A percentile compares a stretch with the other conserved stretches of the same genome.
Evolutionary conservation across 805 yeast genomes (phyloP).

Genomic region (Sporopachydermia quercuum): DNA sequence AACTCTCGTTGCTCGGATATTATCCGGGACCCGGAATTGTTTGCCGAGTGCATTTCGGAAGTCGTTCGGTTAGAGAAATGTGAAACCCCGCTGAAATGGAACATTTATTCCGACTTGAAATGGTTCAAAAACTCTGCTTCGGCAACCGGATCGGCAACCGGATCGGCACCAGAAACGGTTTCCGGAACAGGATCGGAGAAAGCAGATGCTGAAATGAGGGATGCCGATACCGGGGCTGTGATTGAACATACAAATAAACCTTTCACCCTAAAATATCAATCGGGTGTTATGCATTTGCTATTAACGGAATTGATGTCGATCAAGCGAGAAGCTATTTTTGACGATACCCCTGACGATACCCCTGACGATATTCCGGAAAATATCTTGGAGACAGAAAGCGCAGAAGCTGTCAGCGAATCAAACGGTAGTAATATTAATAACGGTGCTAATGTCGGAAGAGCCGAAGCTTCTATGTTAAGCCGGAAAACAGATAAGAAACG

Average conservation of each 20-base stretch:
- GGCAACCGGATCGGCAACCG: background rate
- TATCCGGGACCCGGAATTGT: constrained; percentile 33
- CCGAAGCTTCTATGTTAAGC: constrained; percentile 5
- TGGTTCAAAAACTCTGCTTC: constrained; percentile 7
- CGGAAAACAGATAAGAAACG: constrained; percentile 9
- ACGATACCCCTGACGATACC: constrained; percentile 9
- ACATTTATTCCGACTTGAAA: constrained; percentile 12
- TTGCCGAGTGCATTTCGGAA: constrained; percentile 24
- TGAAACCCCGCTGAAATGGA: constrained; percentile 21
- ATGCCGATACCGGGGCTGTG: constrained; percentile 12
- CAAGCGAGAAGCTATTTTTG: constrained; percentile 23
- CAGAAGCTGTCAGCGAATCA: background rate
- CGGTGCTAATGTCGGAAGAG: constrained; percentile 13
- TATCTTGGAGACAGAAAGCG: constrained; percentile 7
- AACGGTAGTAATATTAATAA: background rate
- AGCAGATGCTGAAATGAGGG: constrained; percentile 20
- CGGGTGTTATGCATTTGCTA: constrained; percentile 51
- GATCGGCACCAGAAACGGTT: background rate
- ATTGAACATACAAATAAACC: constrained; percentile 12
- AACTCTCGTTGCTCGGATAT: constrained; percentile 7
- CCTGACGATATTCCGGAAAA: constrained; percentile 11
- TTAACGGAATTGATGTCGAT: constrained; percentile 49
- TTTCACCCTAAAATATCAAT: constrained; percentile 7
- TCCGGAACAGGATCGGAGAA: background rate
- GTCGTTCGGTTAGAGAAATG: constrained; percentile 30